Evolutionary conservation across 371 early-diverging fungal genomes (phyloP), one percentile per base, ranked within the genome.

Genomic region (Mucor saturninus): DNA sequence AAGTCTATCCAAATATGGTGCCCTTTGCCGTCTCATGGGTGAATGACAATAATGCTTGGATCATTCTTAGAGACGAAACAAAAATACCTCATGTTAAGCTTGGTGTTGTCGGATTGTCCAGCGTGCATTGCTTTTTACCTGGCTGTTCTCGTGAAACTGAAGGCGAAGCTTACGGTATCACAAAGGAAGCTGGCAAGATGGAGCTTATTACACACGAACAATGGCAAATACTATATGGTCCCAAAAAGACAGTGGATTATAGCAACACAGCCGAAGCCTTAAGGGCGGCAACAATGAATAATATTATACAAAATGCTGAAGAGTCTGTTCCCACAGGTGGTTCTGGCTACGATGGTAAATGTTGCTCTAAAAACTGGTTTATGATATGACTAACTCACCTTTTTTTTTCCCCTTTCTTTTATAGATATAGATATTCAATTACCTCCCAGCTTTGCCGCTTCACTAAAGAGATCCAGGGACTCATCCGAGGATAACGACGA

Each of bases 11-110:
- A 3, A 63, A 77, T 30, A 67, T 75, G 28, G 63, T 62, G 29
- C 83, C 86, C 2, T 54, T 72, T 48, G 61, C 68, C 2, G 63
- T 84, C 43, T 69, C 67, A 4, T 84, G 86, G 83, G 54, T 73
- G 15, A 74, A 83, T 37, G 67, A 72, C 13, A 73, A 56, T 0
- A 68, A 52, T 13, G 84, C 80, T 5, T 83, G 80, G 83, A 48
- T 86, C 8, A 74, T 70, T 30, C 43, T 84, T 9, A 79, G 67
- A 42, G 73, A 80, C 29, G 72, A 70, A 3, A 56, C 57, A 14
- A 69, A 69, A 38, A 62, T 76, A 14, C 65, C 66, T 4, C 46
- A 67, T 4, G 78, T 60, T n/a, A 61, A 69, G 21, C 50, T 65
- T 11, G 81, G 81, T 1, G 1, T 62, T 3, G 38, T 80, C 0